Conservation (phyloP, 2,329 filamentous ascomycete genomes). For the Sordariomycetes sp. region DNA sequence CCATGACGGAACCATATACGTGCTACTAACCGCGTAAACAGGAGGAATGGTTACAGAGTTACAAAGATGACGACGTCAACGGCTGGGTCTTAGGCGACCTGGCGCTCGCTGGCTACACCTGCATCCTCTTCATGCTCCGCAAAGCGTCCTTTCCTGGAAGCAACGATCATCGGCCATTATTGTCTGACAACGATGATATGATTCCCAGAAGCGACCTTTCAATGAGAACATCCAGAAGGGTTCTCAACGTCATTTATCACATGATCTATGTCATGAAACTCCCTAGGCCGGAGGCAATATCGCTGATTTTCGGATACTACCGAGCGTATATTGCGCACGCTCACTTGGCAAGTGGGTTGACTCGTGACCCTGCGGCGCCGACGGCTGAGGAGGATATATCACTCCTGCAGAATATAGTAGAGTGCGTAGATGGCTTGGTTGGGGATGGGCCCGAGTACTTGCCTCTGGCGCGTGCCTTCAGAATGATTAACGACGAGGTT, state of each 20-base stretch:
- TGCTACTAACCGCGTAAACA: neutral
- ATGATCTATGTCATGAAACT: neutral
- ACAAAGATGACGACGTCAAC: neutral
- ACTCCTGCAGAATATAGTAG: neutral
- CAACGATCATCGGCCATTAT: neutral
- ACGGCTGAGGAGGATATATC: neutral
- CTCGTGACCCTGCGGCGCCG: neutral
- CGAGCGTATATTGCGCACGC: neutral
- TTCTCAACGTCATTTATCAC: neutral
- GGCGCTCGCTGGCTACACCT: neutral
- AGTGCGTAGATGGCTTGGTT: neutral
- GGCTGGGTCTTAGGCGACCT: neutral
- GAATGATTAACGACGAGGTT: neutral
- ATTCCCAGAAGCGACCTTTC: neutral
- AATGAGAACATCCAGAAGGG: neutral
- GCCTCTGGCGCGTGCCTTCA: neutral
- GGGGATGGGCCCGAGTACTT: neutral
- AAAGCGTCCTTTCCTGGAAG: neutral
- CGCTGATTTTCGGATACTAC: slow-evolving; percentile 1
- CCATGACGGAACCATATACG: neutral
- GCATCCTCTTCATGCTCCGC: slow-evolving; percentile 4
- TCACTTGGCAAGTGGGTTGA: neutral
- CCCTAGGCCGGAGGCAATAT: neutral
- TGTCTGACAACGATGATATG: neutral
- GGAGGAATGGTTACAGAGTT: slow-evolving; percentile 1